These are phyloP conservation scores for Arthrobotrys entomopaga DNA, from an alignment of 2,329 filamentous ascomycete genomes.

Conservation along the genomic window DNA sequence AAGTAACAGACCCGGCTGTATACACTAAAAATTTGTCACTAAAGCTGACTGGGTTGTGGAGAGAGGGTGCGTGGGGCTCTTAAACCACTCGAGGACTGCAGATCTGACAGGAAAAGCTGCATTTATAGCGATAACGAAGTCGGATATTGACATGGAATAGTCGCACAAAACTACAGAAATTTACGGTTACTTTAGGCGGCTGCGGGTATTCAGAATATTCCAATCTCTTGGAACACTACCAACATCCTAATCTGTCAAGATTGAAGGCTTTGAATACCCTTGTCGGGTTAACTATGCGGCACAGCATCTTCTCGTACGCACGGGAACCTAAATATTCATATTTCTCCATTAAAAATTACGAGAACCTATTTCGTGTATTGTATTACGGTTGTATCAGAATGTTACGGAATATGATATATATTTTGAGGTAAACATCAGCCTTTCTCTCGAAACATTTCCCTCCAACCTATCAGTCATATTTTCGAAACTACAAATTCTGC, in stretches of 20 bases:
- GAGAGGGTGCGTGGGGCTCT: background rate
- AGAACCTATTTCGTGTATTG: no score
- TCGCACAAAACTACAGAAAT: background rate
- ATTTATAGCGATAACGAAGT: background rate
- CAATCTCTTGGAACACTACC: background rate
- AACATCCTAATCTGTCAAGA: background rate
- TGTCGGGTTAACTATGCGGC: no score
- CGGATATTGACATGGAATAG: background rate
- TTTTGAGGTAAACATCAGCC: no score
- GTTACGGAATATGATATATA: no score
- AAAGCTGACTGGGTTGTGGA: background rate
- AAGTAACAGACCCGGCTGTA: background rate
- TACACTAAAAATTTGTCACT: background rate
- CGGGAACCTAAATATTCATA: no score
- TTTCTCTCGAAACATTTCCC: no score
- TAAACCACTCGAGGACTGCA: background rate
- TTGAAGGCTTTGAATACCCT: no score
- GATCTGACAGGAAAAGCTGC: conserved; percentile 1
- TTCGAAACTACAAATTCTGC: no score
- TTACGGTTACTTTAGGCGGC: background rate
- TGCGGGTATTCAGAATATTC: background rate
- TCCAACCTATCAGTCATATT: no score
- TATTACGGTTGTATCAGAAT: no score
- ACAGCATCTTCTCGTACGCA: no score
- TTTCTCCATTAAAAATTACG: no score